These are phyloP conservation scores for Suillus cothurnatus DNA, from an alignment of 768 basidiomycete genomes.

Conservation along the genomic window DNA sequence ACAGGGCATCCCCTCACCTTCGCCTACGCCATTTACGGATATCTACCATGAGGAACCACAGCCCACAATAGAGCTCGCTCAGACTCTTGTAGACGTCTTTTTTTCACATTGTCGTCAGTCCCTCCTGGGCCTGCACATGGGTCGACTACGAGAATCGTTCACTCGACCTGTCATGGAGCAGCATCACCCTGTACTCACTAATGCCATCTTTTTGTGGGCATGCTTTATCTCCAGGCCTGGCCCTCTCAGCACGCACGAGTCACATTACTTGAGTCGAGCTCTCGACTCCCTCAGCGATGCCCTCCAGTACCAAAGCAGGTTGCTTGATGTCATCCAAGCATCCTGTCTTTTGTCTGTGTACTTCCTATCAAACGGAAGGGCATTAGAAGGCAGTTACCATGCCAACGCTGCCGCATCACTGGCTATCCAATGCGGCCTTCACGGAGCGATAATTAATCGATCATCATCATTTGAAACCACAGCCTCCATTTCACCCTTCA, in stretches of 20 bases:
- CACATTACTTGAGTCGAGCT: conserved; percentile 65
- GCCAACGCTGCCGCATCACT: conserved; percentile 73
- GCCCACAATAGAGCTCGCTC: conserved; percentile 60
- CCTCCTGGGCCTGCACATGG: conserved; percentile 70
- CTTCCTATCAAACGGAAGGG: conserved; percentile 74
- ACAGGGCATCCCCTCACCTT: conserved; percentile 50
- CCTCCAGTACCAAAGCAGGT: conserved; percentile 53
- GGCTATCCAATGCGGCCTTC: conserved; percentile 73
- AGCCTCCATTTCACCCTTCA: conserved; percentile 39
- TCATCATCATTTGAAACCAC: conserved; percentile 34
- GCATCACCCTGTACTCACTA: conserved; percentile 76
- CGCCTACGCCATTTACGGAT: conserved; percentile 56
- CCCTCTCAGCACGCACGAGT: conserved; percentile 69
- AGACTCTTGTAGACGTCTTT: conserved; percentile 77
- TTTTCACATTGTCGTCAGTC: conserved; percentile 75
- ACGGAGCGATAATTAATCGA: conserved; percentile 41
- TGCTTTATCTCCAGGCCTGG: conserved; percentile 79
- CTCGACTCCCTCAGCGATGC: conserved; percentile 66
- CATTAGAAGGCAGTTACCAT: conserved; percentile 80
- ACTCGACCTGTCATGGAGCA: conserved; percentile 56
- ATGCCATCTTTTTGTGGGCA: conserved; percentile 82
- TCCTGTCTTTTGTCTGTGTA: conserved; percentile 77
- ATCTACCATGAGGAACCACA: conserved; percentile 47
- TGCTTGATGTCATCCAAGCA: conserved; percentile 74
- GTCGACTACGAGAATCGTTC: conserved; percentile 63